Evolutionary conservation across 768 basidiomycete species (phyloP).

Genomic region (Daedalea quercina): DNA sequence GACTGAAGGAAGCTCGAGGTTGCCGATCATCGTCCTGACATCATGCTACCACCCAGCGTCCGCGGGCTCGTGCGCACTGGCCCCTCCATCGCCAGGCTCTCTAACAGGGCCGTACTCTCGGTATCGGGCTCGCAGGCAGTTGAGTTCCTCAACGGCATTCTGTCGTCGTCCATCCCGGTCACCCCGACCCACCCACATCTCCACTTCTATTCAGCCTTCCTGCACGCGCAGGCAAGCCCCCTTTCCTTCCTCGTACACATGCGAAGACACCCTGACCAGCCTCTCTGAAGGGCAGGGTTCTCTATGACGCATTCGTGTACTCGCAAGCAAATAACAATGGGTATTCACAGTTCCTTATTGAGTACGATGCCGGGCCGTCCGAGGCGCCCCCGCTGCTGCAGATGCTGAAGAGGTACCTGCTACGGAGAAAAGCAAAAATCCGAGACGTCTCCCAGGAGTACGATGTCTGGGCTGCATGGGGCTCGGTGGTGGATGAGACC

Average conservation of each 20-base stretch:
- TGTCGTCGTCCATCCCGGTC: slow-evolving; percentile 18
- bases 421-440: slow-evolving; percentile 86
- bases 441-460: slow-evolving; percentile 72
- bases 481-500: slow-evolving; percentile 31
- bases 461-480: slow-evolving; percentile 83
- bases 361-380: slow-evolving; percentile 59
- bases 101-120: slow-evolving; percentile 62
- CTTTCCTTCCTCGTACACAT: background rate
- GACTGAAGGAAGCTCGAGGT: background rate
- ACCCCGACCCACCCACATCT: slow-evolving; percentile 12
- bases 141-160: slow-evolving; percentile 51
- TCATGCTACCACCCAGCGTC: slow-evolving; percentile 33
- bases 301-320: slow-evolving; percentile 87
- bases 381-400: slow-evolving; percentile 55
- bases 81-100: slow-evolving; percentile 48
- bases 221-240: slow-evolving; percentile 24
- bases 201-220: slow-evolving; percentile 20
- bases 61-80: slow-evolving; percentile 37
- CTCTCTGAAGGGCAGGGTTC: slow-evolving; percentile 66
- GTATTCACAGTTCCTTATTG: slow-evolving; percentile 55
- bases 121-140: slow-evolving; percentile 76
- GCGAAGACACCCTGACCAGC: background rate
- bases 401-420: slow-evolving; percentile 77
- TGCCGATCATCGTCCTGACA: background rate
- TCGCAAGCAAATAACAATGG: slow-evolving; percentile 40